phyloP scores from a whole-genome alignment of 2,329 filamentous ascomycete species.

The Pseudocercospora fijiensis region DNA sequence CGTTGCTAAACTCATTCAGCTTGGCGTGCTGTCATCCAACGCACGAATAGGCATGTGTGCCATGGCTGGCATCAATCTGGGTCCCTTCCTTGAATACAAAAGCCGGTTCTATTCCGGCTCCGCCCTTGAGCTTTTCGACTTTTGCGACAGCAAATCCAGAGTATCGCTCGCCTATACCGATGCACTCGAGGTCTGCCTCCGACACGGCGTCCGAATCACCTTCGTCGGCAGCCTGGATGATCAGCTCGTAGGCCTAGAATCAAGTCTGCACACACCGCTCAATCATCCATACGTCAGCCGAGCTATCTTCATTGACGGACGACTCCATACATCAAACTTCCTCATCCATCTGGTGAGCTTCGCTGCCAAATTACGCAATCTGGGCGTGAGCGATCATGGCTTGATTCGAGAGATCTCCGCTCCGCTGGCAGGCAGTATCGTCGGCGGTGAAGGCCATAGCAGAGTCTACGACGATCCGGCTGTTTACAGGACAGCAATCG shows the following conservation, averaged over 20 bases:
- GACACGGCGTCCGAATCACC: slow-evolving; percentile 77
- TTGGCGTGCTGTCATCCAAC: slow-evolving; percentile 71
- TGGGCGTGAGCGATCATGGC: slow-evolving; percentile 89
- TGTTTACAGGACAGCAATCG: slow-evolving; percentile 67
- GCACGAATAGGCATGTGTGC: slow-evolving; percentile 81
- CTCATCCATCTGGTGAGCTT: slow-evolving; percentile 91
- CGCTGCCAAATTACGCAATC: slow-evolving; percentile 86
- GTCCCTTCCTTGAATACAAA: slow-evolving; percentile 89
- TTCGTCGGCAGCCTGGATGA: slow-evolving; percentile 96
- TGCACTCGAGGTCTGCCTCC: slow-evolving; percentile 70
- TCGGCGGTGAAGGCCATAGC: slow-evolving; percentile 89
- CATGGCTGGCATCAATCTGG: slow-evolving; percentile 88
- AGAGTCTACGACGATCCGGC: slow-evolving; percentile 85
- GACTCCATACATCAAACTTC: slow-evolving; percentile 89
- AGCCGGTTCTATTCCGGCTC: slow-evolving; percentile 85
- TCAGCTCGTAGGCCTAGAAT: slow-evolving; percentile 91
- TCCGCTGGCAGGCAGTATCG: slow-evolving; percentile 85
- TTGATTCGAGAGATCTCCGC: slow-evolving; percentile 85
- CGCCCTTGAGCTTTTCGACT: slow-evolving; percentile 93
- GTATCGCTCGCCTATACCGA: slow-evolving; percentile 80
- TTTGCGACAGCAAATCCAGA: slow-evolving; percentile 75
- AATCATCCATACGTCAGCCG: slow-evolving; percentile 91
- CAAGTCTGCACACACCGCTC: slow-evolving; percentile 80
- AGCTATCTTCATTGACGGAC: slow-evolving; percentile 92
- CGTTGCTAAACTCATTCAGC: slow-evolving; percentile 84